Percentiles rank a stretch among this genome's conserved stretches.
These are phyloP conservation scores for Persicaria maculosa DNA, from an alignment of 148 eudicot genomes.

Conservation along the genomic window DNA sequence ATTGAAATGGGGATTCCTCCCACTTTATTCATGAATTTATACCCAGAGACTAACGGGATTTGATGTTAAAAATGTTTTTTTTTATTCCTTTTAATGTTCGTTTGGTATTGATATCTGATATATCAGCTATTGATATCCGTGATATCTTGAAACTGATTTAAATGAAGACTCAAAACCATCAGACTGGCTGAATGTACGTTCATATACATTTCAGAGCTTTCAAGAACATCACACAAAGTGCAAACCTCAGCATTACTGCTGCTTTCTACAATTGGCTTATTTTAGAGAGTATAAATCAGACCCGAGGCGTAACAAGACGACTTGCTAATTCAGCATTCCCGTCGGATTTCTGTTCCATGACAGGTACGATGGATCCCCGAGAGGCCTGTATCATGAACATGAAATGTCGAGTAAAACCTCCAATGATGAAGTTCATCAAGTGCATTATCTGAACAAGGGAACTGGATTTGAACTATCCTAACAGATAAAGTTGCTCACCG, in stretches of 20 bases:
- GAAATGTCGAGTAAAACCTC: neutral
- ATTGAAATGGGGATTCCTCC: neutral
- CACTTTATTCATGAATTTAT: neutral
- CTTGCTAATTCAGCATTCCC: slow-evolving; percentile 12
- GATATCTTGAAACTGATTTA: neutral
- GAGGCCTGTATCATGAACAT: slow-evolving; percentile 41
- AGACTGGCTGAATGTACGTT: no score
- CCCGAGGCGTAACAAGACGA: neutral
- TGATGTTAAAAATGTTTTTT: no score
- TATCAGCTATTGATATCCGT: no score
- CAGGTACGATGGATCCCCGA: slow-evolving; percentile 68
- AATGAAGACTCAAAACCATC: neutral
- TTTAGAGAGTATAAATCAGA: neutral
- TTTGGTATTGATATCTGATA: no score
- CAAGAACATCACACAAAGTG: neutral
- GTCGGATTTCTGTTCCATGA: slow-evolving; percentile 63
- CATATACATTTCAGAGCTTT: neutral
- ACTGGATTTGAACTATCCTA: neutral
- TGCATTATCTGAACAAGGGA: no score
- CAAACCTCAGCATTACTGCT: neutral
- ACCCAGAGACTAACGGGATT: no score
- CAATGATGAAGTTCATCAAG: neutral
- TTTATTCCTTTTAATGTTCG: no score
- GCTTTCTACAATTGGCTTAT: neutral
- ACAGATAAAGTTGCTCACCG: slow-evolving; percentile 37